phyloP scores from a whole-genome alignment of 768 basidiomycete species.

The Lepiota venenata region DNA sequence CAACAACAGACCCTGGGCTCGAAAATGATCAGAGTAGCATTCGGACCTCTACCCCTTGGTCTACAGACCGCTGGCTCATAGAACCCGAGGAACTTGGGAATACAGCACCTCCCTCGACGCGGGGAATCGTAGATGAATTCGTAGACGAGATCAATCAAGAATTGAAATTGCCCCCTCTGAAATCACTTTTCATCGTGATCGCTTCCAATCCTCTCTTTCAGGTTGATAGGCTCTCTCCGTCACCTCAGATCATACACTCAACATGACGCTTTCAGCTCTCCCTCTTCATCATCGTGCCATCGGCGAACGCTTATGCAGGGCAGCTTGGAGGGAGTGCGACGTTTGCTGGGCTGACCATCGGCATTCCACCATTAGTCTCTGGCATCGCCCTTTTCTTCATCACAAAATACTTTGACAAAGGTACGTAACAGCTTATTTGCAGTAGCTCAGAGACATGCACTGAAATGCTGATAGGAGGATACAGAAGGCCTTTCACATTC shows the following conservation, averaged over 20 bases:
- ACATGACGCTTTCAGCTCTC: slow-evolving; percentile 41
- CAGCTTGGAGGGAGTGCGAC: slow-evolving; percentile 64
- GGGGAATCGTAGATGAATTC: not conserved
- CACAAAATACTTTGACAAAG: slow-evolving; percentile 51
- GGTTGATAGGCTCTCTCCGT: slow-evolving; percentile 12
- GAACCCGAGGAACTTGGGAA: not conserved
- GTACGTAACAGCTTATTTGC: slow-evolving; percentile 27
- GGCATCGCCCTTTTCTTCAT: slow-evolving; percentile 57
- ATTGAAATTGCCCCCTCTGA: slow-evolving; percentile 22
- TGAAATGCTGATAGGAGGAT: slow-evolving; percentile 39
- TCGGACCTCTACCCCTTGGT: too few relatives aligned
- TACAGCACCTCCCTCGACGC: not conserved
- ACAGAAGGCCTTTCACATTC: slow-evolving; percentile 50
- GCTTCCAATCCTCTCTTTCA: slow-evolving; percentile 27
- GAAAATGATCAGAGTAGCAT: too few relatives aligned
- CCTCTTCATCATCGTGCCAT: slow-evolving; percentile 70
- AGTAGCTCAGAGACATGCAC: not conserved
- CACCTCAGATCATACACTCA: not conserved
- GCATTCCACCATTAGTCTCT: slow-evolving; percentile 63
- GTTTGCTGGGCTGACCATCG: slow-evolving; percentile 66
- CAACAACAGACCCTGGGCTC: too few relatives aligned
- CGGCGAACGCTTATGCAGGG: slow-evolving; percentile 59
- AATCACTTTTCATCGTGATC: slow-evolving; percentile 26
- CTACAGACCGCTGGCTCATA: too few relatives aligned
- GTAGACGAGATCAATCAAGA: slow-evolving; percentile 18